phyloP scores from a whole-genome alignment of 2,329 filamentous ascomycete genomes.

The Cladophialophora bantiana region DNA sequence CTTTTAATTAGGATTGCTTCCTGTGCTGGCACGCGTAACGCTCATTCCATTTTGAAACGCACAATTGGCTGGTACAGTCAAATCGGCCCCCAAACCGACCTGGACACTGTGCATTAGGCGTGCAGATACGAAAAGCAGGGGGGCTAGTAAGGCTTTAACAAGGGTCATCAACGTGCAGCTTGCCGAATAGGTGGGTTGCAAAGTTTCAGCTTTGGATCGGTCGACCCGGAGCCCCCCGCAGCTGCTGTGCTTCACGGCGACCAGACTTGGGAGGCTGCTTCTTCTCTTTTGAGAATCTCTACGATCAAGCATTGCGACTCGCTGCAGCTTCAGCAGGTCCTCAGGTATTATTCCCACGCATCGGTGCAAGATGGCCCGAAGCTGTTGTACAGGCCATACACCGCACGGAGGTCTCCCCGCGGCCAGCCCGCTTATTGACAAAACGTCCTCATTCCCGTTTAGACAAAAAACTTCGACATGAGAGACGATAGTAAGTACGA shows the following conservation, averaged over 20 bases:
- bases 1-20: slow-evolving; percentile 15
- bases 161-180: slow-evolving; percentile 7
- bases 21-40: slow-evolving; percentile 13
- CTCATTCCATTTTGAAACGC: slow-evolving; percentile 14
- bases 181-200: slow-evolving; percentile 6
- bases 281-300: neutral
- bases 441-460: neutral
- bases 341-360: neutral
- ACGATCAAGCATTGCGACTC: slow-evolving; percentile 3
- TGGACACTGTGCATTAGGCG: slow-evolving; percentile 30
- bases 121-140: slow-evolving; percentile 22
- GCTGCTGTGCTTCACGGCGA: neutral
- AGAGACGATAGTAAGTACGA: neutral
- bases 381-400: neutral
- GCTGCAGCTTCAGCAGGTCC: slow-evolving; percentile 4
- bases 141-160: slow-evolving; percentile 11
- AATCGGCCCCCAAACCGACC: slow-evolving; percentile 30
- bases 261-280: neutral
- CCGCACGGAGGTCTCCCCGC: slow-evolving; percentile 12
- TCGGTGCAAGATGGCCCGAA: slow-evolving; percentile 24
- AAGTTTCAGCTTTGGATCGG: slow-evolving; percentile 6
- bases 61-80: slow-evolving; percentile 24
- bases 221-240: slow-evolving; percentile 2
- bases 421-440: neutral
- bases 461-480: neutral